Percentiles rank a stretch among this genome's conserved stretches.
Conservation (phyloP, 768 basidiomycete genomes). For the Pulveroboletus sp. region DNA sequence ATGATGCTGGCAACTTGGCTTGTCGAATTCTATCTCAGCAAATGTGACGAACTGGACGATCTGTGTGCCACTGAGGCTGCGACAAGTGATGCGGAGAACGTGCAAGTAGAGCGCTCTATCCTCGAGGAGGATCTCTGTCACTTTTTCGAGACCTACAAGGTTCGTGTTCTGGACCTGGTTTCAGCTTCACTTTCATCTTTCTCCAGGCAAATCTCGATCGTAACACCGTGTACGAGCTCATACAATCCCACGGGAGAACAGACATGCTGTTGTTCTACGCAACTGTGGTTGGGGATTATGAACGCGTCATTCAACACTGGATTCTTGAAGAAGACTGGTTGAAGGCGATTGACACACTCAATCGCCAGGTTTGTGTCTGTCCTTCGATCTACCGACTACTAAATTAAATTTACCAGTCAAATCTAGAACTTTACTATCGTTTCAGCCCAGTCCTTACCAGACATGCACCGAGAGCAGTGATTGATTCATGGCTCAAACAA, state of each 20-base stretch:
- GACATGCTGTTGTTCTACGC: conserved; percentile 94
- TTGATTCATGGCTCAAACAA: conserved; percentile 90
- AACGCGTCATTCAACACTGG: conserved; percentile 88
- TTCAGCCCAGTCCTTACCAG: conserved; percentile 87
- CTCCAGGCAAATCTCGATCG: conserved; percentile 76
- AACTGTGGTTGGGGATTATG: conserved; percentile 71
- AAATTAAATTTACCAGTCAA: conserved; percentile 45
- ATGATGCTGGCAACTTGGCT: conserved; percentile 99
- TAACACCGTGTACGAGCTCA: conserved; percentile 85
- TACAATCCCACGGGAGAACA: conserved; percentile 87
- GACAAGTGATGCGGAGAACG: conserved; percentile 79
- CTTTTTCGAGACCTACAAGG: conserved; percentile 94
- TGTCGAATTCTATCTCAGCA: conserved; percentile 94
- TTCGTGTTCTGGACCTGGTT: conserved; percentile 26
- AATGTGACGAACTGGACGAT: conserved; percentile 95
- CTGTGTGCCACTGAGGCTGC: conserved; percentile 82
- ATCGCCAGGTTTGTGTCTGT: conserved; percentile 63
- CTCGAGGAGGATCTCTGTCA: conserved; percentile 91
- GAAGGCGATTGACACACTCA: conserved; percentile 87
- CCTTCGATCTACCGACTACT: not conserved
- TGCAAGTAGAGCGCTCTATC: conserved; percentile 72
- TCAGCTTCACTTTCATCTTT: not conserved
- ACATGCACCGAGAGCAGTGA: conserved; percentile 81
- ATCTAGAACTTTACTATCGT: conserved; percentile 87
- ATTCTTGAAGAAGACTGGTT: conserved; percentile 88